A percentile compares a stretch with the other conserved stretches of the same genome.
phyloP scores from a whole-genome alignment of 1,139 yeast species.

The Cylindricascospora bacillispora region DNA sequence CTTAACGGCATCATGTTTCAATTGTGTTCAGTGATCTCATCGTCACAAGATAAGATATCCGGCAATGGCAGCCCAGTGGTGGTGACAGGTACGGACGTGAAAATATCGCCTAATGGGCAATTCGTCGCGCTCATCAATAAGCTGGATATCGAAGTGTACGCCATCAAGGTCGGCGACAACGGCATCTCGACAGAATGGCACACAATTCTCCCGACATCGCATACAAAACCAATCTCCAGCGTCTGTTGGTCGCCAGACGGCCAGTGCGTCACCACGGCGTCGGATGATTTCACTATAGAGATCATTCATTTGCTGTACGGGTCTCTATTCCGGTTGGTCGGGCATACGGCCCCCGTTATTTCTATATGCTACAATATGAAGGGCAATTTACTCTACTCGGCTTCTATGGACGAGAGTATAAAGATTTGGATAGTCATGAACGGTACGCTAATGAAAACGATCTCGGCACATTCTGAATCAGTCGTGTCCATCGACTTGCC shows the following conservation, averaged over 20 bases:
- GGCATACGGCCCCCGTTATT: conserved; percentile 81
- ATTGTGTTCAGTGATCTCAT: too few relatives aligned
- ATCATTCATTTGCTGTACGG: conserved; percentile 51
- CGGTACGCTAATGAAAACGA: conserved; percentile 60
- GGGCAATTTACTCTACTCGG: conserved; percentile 71
- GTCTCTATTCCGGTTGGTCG: conserved; percentile 47
- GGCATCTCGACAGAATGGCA: too few relatives aligned
- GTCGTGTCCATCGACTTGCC: conserved; percentile 58
- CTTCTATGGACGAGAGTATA: conserved; percentile 84
- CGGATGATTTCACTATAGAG: conserved; percentile 75
- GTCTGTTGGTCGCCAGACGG: conserved; percentile 59
- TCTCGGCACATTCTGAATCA: conserved; percentile 92
- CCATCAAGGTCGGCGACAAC: too few relatives aligned
- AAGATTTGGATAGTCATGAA: conserved; percentile 77
- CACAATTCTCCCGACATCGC: too few relatives aligned
- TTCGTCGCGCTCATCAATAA: conserved; percentile 47
- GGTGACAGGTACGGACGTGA: conserved; percentile 32
- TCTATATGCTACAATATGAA: conserved; percentile 53
- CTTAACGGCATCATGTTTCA: too few relatives aligned
- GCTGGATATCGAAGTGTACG: conserved; percentile 34
- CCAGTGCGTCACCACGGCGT: conserved; percentile 65
- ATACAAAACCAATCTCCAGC: conserved; percentile 18
- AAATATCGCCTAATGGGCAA: conserved; percentile 54
- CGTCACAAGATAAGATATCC: too few relatives aligned
- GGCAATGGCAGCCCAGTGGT: too few relatives aligned